Conservation (phyloP, 495 filamentous ascomycete species). For the Bacidia gigantensis region DNA sequence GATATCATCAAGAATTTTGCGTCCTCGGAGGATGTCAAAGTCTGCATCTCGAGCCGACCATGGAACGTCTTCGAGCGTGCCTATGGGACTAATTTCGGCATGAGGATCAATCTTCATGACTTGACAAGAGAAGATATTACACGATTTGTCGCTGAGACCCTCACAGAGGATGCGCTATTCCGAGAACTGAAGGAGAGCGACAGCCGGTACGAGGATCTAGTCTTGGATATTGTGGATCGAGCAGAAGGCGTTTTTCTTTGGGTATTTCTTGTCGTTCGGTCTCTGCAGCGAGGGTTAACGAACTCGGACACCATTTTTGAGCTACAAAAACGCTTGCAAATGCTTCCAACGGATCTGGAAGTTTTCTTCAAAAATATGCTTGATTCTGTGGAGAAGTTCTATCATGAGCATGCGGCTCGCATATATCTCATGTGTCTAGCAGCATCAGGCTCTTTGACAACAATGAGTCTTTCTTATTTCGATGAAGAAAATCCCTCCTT, state of each 20-base stretch:
- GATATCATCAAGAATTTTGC: conserved; percentile 13
- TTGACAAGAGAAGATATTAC: conserved; percentile 5
- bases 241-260: conserved; percentile 1
- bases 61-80: conserved; percentile 31
- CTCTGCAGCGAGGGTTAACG: not conserved
- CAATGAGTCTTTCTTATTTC: no score
- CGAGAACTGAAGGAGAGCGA: not conserved
- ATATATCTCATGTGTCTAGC: not conserved
- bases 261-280: not conserved
- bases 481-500: no score
- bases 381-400: conserved; percentile 3
- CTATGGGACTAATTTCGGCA: conserved; percentile 16
- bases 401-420: conserved; percentile 5
- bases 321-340: not conserved
- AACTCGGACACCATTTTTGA: not conserved
- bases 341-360: not conserved
- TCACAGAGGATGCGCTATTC: not conserved
- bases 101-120: conserved; percentile 2
- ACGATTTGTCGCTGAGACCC: not conserved
- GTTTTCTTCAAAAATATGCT: conserved; percentile 12
- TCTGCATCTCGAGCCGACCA: conserved; percentile 37
- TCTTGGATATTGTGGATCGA: not conserved
- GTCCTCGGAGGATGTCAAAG: conserved; percentile 23
- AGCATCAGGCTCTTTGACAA: no score
- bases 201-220: not conserved